Conservation (phyloP, 331 rosid genomes). For the Quercus phellos region DNA sequence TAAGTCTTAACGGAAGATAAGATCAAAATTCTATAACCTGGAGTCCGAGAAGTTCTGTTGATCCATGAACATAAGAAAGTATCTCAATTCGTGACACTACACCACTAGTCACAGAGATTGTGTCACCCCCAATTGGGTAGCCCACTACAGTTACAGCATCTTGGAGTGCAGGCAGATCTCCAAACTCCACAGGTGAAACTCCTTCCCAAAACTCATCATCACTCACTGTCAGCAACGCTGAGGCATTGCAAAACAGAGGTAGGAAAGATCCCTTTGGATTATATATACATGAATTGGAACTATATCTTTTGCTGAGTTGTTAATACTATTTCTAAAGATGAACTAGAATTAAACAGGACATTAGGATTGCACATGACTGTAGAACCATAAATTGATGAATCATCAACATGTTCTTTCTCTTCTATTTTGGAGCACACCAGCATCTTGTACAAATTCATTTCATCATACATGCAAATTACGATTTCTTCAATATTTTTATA, state of each 20-base stretch:
- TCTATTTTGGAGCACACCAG: not conserved
- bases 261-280: not conserved
- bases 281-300: not conserved
- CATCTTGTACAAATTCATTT: not conserved
- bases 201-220: constrained; percentile 87
- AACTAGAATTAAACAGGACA: not conserved
- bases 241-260: constrained; percentile 22
- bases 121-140: constrained; percentile 77
- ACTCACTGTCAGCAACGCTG: constrained; percentile 73
- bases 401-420: not conserved
- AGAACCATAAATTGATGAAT: not conserved
- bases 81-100: constrained; percentile 79
- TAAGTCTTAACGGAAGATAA: not conserved
- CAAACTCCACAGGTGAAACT: constrained; percentile 67
- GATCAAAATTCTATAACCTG: constrained; percentile 43
- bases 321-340: not conserved
- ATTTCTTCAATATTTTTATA: not conserved
- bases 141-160: constrained; percentile 82
- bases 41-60: constrained; percentile 74
- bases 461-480: not conserved
- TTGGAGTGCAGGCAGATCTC: constrained; percentile 68
- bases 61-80: constrained; percentile 79
- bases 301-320: not conserved
- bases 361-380: not conserved
- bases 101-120: constrained; percentile 82